Base-by-base conservation (phyloP, 345 rosid genomes). In the Cochlearia excelsa region DNA sequence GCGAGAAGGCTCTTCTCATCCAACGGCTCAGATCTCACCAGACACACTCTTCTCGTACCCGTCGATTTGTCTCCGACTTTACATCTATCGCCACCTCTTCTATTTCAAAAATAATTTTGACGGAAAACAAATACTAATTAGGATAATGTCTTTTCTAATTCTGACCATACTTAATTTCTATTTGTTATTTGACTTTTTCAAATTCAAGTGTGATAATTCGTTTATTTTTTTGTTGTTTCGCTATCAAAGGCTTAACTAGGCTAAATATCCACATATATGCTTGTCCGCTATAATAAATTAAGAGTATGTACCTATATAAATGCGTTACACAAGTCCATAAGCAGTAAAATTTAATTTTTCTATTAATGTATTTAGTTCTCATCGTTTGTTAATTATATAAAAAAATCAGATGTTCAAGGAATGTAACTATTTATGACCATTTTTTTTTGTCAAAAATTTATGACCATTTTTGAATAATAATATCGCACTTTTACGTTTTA, bases 1-100 rank as follows among this genome's bases (percentile, higher is more conserved):
- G 63, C 69, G 49, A 70, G 68, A 70, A 56, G 52, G 59, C 69
- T 70, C 74, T 63, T 45, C 58, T 23, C 41, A 49, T 69, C 51
- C 63, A 28, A 63, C 69, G 74, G 65, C 30, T 57, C 2, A 50
- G 35, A 63, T 56, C 5, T 30, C 2, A 50, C 59, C 26, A 56
- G 37, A 37, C 69, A 5, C 28, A n/a, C 49, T 53, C 72, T 37
- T 46, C 68, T 63, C 59, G 10, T 49, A 63, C 42, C 68, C 74
- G 68, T 62, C 48, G 68, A 69, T 63, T 54, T 69, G 28, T 62
- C 63, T 49, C 23, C 23, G 23, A 10, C 62, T 69, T 61, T 48
- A 48, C 58, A 69, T 55, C 53, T 10, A 41, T 54, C 52, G 63
- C 74, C 73, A 69, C 68, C 57, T 61, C 30, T 30, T 52, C 6